phyloP scores from a whole-genome alignment of 2,329 filamentous ascomycete species.

The Aspergillus persii region DNA sequence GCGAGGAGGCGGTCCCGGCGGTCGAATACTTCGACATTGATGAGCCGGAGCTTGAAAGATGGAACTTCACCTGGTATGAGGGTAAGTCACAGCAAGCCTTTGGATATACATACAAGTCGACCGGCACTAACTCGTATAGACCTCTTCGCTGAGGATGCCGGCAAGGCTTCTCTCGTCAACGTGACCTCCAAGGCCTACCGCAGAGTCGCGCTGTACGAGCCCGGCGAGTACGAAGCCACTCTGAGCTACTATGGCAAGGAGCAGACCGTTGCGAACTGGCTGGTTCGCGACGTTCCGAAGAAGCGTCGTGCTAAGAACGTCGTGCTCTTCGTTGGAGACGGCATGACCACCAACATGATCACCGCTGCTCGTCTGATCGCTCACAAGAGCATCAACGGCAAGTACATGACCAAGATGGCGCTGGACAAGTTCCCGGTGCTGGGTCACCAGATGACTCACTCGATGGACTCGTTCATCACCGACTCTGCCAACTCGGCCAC shows the following conservation, averaged over 20 bases:
- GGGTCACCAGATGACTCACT: slow-evolving; percentile 87
- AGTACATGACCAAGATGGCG: slow-evolving; percentile 72
- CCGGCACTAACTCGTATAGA: slow-evolving; percentile 43
- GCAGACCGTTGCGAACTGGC: slow-evolving; percentile 72
- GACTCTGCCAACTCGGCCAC: slow-evolving; percentile 83
- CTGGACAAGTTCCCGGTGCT: slow-evolving; percentile 83
- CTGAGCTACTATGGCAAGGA: slow-evolving; percentile 72
- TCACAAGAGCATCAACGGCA: slow-evolving; percentile 80
- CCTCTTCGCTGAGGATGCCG: slow-evolving; percentile 71
- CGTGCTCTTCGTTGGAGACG: slow-evolving; percentile 76
- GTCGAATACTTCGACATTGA: slow-evolving; percentile 66
- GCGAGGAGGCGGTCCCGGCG: slow-evolving; percentile 53
- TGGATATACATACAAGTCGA: not conserved
- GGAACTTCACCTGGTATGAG: slow-evolving; percentile 83
- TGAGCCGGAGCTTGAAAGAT: slow-evolving; percentile 73
- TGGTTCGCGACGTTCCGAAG: slow-evolving; percentile 67
- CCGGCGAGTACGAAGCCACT: slow-evolving; percentile 74
- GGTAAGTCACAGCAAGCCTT: slow-evolving; percentile 39
- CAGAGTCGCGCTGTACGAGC: slow-evolving; percentile 71
- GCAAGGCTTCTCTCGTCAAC: slow-evolving; percentile 70
- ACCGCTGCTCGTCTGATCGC: slow-evolving; percentile 73
- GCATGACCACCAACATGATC: slow-evolving; percentile 54
- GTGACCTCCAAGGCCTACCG: slow-evolving; percentile 78
- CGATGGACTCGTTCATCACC: slow-evolving; percentile 80
- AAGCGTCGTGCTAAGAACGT: slow-evolving; percentile 80